Evolutionary conservation across 768 basidiomycete genomes (phyloP), one percentile per base, ranked within the genome.

Genomic region (Mycena belliarum): DNA sequence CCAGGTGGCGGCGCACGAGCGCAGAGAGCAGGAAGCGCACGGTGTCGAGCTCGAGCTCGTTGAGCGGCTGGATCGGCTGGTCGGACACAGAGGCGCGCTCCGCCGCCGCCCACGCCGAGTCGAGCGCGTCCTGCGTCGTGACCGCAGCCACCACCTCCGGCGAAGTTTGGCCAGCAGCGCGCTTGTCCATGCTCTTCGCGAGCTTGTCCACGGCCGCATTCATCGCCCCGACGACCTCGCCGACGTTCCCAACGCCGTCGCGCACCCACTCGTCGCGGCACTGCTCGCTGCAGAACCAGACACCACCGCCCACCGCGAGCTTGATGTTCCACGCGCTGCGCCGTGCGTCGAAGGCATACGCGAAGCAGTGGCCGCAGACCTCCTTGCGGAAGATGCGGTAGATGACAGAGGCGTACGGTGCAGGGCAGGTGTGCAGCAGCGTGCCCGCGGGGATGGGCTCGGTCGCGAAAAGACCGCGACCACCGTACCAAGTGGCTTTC

Each of bases 291-390:
- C 87, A 89, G 65, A 88, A 88, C 77, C 79, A 84, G 7, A 80
- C 73, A 0, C 83, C 81, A 11, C 74, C 69, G 21, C 70, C 74
- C 16, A 61, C 67, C 20, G 68, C 69, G 43, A 72, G 68, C 54
- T 72, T 75, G 63, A 78, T 63, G 38, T 66, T 76, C 84, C 84
- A 86, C 25, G 74, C 66, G 58, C 73, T 72, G 70, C 74, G 75
- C 28, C 76, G 74, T 25, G 73, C 72, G 49, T 84, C 81, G 62
- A 80, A 81, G 24, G 82, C 76, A 65, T 88, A 87, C 37, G 78
- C 76, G 66, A 85, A 88, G 69, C 87, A 89, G 65, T 80, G 73
- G 11, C 78, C 81, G 63, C 87, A 89, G 45, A 87, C 84, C 66
- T 87, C 86, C 67, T 82, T 85, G 38, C 84, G 77, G 61, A 86